Evolutionary conservation across 2,329 filamentous ascomycete species (phyloP).

Genomic region (Monilinia fructigena): DNA sequence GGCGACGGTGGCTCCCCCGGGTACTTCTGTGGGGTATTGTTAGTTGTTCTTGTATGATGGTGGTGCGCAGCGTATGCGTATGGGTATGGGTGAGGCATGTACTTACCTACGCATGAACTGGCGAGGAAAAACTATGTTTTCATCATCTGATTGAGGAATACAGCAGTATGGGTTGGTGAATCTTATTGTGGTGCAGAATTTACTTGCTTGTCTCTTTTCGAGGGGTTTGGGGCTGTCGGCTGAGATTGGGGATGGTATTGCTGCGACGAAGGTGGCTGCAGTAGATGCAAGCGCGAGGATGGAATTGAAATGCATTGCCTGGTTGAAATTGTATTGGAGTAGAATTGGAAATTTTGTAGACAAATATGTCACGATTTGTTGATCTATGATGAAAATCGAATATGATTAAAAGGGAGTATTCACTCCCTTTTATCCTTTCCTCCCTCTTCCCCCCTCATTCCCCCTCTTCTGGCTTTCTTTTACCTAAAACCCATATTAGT

Average conservation of each 20-base stretch:
- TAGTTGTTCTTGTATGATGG: background rate
- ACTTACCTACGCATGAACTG: background rate
- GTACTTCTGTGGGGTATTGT: background rate
- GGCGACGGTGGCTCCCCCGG: background rate
- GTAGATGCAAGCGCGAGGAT: background rate
- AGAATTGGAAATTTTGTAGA: background rate
- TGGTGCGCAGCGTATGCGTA: no score
- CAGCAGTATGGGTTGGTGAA: background rate
- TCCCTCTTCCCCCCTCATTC: background rate
- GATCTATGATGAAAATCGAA: background rate
- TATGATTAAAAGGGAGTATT: background rate
- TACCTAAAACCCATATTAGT: no score
- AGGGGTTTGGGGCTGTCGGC: background rate
- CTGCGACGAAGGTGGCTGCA: background rate
- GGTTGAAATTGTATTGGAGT: background rate
- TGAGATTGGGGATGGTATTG: background rate
- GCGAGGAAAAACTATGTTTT: background rate
- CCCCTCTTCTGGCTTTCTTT: no score
- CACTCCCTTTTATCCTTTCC: background rate
- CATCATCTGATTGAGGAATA: background rate
- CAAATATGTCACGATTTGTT: background rate
- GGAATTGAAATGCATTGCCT: background rate
- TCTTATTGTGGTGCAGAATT: background rate
- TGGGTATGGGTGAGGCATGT: background rate
- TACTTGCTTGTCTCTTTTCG: background rate